Base-by-base conservation (phyloP, 2,329 filamentous ascomycete species). In the Phaeoacremonium minimum region DNA sequence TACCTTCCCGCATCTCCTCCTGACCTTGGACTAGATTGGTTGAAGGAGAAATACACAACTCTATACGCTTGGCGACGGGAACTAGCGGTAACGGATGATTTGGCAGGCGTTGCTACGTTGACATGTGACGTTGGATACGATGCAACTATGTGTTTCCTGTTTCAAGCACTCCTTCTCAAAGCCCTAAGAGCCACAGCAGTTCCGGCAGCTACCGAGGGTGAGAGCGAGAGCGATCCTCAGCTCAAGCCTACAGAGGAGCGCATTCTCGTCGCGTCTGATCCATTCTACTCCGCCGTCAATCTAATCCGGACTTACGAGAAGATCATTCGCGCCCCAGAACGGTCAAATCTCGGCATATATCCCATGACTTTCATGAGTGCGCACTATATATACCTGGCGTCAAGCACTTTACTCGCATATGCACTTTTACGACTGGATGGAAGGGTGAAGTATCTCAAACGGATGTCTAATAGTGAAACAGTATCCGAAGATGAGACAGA, bases 91-190 rank as follows among this genome's bases (percentile, higher is more conserved):
- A 34, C 34, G 11, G 44, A 42, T 14, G 31, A 30, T 22, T 37
- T 41, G 14, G 37, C 35, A 6, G 45, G 43, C 19, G 49, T 57
- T 20, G 54, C 50, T 18, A 52, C 51, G 14, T 39, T 57, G 36
- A 55, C 51, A 4, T 56, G 52, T 29, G 51, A 55, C n/a, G 48
- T 56, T 16, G 52, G 51, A 15, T 58, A 56, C 39, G 47, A 53
- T 28, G 50, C 50, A 7, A 53, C 55, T 8, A 53, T 57, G 33
- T 50, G 46, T 32, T 58, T 58, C 32, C 46, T 57, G 13, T 56
- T 56, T 37, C 55, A 57, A 42, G 53, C 55, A 12, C 46, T 55
- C 7, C 44, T 58, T 4, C 33, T 46, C 7, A 29, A 18, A 4
- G 41, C 44, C 1, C 35, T 46, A 11, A 38, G 37, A 4, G 19